These are phyloP conservation scores for Eucalyptus paniculata DNA, from an alignment of 345 rosid species.

Conservation along the genomic window DNA sequence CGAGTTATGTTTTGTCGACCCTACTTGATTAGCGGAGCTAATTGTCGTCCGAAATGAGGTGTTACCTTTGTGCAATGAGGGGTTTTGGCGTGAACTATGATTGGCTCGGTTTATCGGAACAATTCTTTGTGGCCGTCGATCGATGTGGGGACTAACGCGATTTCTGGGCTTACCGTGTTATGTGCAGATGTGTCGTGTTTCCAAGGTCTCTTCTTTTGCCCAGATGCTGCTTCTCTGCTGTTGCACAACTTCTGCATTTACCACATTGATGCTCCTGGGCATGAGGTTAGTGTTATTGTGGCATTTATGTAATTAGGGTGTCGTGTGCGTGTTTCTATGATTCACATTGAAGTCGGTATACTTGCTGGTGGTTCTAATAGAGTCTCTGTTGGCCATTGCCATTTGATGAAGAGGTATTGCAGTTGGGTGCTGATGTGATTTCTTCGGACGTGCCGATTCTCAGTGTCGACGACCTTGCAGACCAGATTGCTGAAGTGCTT, in stretches of 20 bases:
- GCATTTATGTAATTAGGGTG: background rate
- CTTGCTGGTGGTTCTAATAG: background rate
- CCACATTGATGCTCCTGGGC: conserved; percentile 64
- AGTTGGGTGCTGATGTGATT: conserved; percentile 55
- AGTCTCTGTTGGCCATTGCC: background rate
- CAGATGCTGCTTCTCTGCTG: conserved; percentile 46
- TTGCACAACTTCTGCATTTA: conserved; percentile 56
- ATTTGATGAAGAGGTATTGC: conserved; percentile 31
- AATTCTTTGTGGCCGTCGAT: background rate
- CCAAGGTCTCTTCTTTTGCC: conserved; percentile 39
- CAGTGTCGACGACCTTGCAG: conserved; percentile 43
- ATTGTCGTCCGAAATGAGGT: background rate
- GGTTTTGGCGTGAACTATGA: background rate
- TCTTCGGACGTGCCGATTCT: conserved; percentile 36
- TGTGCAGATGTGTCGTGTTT: conserved; percentile 39
- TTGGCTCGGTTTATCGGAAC: background rate
- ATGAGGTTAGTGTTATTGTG: conserved; percentile 28
- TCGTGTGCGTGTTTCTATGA: background rate
- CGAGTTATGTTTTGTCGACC: background rate
- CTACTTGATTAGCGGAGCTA: background rate
- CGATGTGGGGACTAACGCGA: background rate
- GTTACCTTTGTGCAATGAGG: background rate
- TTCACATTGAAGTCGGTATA: background rate
- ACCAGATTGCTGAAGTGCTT: conserved; percentile 54
- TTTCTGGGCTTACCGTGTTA: background rate